Percentiles rank a stretch among this genome's conserved stretches.
Conservation (phyloP, 768 basidiomycete species). For the Xerocomus brunneocitrinus region DNA sequence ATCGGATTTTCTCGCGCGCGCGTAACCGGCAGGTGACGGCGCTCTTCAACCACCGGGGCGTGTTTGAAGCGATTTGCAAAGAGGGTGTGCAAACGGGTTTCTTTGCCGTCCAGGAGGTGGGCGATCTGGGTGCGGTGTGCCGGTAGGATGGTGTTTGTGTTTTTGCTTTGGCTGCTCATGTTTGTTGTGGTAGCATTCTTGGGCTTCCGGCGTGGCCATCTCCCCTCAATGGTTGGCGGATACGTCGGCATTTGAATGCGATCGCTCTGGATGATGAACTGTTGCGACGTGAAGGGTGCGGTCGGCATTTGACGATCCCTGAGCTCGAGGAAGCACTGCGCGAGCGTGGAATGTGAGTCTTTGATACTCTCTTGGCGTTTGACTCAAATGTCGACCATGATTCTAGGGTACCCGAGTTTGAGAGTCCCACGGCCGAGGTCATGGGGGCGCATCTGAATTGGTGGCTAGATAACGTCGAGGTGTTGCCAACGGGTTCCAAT, state of each 20-base stretch:
- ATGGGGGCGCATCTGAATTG: conserved; percentile 51
- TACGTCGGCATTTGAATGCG: conserved; percentile 34
- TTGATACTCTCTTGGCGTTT: not conserved
- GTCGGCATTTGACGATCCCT: conserved; percentile 41
- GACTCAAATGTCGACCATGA: conserved; percentile 12
- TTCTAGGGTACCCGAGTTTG: conserved; percentile 34
- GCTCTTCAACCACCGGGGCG: conserved; percentile 32
- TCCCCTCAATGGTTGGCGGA: conserved; percentile 29
- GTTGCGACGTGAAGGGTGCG: conserved; percentile 47
- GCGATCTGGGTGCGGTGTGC: conserved; percentile 43
- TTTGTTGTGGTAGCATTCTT: conserved; percentile 35
- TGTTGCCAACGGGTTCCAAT: conserved; percentile 32
- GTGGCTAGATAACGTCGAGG: conserved; percentile 57
- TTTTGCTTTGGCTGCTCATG: not conserved
- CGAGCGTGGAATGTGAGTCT: conserved; percentile 74
- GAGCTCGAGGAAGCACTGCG: conserved; percentile 64
- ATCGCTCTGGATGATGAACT: conserved; percentile 60
- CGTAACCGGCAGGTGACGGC: conserved; percentile 43
- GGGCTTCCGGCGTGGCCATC: conserved; percentile 36
- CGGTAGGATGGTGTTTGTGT: conserved; percentile 38
- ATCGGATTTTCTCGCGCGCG: conserved; percentile 56
- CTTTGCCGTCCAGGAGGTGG: conserved; percentile 7
- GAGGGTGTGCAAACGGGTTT: conserved; percentile 34
- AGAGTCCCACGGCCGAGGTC: conserved; percentile 36
- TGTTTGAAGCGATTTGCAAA: conserved; percentile 33